These are phyloP conservation scores for Starmerella floris DNA, from an alignment of 805 yeast species.

Conservation along the genomic window DNA sequence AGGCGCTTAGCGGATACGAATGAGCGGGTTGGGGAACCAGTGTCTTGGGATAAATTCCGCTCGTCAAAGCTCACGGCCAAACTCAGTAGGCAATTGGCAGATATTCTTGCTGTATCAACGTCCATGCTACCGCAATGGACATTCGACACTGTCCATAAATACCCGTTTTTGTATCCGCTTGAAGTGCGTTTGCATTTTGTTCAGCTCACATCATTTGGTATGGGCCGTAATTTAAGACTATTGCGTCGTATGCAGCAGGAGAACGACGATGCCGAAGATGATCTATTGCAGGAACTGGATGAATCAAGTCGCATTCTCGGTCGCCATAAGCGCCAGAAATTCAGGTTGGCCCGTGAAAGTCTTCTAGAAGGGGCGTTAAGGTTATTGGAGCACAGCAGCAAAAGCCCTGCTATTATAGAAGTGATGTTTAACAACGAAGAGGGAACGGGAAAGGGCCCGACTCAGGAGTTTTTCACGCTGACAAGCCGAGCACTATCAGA, in stretches of 20 bases:
- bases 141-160: slow-evolving; percentile 53
- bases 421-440: slow-evolving; percentile 80
- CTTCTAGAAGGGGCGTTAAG: slow-evolving; percentile 66
- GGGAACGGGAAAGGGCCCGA: slow-evolving; percentile 96
- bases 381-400: slow-evolving; percentile 60
- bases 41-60: slow-evolving; percentile 8
- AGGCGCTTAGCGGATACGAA: slow-evolving; percentile 6
- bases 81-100: slow-evolving; percentile 74
- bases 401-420: slow-evolving; percentile 70
- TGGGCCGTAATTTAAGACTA: slow-evolving; percentile 43
- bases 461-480: slow-evolving; percentile 76
- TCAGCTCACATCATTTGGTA: slow-evolving; percentile 83
- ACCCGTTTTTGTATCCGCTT: slow-evolving; percentile 73
- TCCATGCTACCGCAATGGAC: slow-evolving; percentile 81
- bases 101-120: slow-evolving; percentile 75
- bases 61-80: slow-evolving; percentile 69
- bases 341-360: slow-evolving; percentile 57
- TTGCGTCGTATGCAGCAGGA: slow-evolving; percentile 57
- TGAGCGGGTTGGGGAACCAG: slow-evolving; percentile 5
- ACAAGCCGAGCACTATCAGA: slow-evolving; percentile 64
- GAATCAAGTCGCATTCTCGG: slow-evolving; percentile 35
- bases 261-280: slow-evolving; percentile 24
- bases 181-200: slow-evolving; percentile 65
- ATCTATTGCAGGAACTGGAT: slow-evolving; percentile 9
- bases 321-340: slow-evolving; percentile 63